Evolutionary conservation across 257 asterid species (phyloP), one percentile per base, ranked within the genome.

Genomic region (Eucommia ulmoides): DNA sequence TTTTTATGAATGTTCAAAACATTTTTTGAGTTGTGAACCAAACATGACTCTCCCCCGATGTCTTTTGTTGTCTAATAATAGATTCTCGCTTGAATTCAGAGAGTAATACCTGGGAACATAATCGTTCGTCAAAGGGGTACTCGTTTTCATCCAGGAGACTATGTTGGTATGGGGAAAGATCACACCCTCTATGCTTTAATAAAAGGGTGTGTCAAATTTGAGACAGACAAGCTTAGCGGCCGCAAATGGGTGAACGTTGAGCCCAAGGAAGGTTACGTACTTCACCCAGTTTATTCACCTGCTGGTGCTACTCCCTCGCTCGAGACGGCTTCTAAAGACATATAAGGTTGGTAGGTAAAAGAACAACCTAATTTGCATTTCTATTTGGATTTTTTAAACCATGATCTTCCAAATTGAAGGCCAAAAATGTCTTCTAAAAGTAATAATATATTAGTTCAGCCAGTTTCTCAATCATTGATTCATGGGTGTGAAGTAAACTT

Each of bases 41-140:
- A 26, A 4, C 38, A 5, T 35, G 3, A 17, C 15, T 35, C 2
- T 10, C 15, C 11, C n/a, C 45, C 62, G 16, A 45, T 24, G 5
- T 23, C 18, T 59, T 65, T 17, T 52, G 15, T 33, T 54, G 12
- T n/a, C n/a, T n/a, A n/a, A n/a, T n/a, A n/a, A n/a, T n/a, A n/a
- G n/a, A n/a, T n/a, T n/a, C n/a, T n/a, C n/a, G n/a, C n/a, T n/a
- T n/a, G n/a, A n/a, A n/a, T 60, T 76, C 80, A 88, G 97, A 80
- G 82, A 49, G 94, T 82, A 56, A 78, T 84, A 42, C 94, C 95
- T 22, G 95, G 97, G 55, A 84, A 84, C 42, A 84, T 88, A 56
- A 82, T 88, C 25, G 93, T 88, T 64, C 94, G 94, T 23, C 97
- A 84, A 76, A 84, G 94, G 71, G 96, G 96, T 22, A 84, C 96